Evolutionary conservation across 2,329 filamentous ascomycete species (phyloP), one percentile per base, ranked within the genome.

Genomic region (Penicillium oxalicum): DNA sequence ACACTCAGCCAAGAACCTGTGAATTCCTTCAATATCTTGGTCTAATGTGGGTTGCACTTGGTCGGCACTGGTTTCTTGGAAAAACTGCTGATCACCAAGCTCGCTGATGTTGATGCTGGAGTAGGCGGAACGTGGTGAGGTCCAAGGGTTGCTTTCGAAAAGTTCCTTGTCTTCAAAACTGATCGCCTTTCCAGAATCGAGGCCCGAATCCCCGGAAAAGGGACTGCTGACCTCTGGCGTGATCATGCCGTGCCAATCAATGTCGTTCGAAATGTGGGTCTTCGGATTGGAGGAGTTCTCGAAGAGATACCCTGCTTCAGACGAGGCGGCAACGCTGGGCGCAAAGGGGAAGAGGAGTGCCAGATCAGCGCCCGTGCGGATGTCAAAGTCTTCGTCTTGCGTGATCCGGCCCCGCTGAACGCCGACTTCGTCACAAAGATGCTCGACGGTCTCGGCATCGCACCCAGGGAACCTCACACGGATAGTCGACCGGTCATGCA

Each of bases 401-500:
- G 79, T 74, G 4, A 97, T 80, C 4, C 87, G 73, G 1, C 93
- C 93, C 45, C 89, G 79, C 53, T 84, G 82, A 6, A 98, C 78
- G n/a, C 86, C 87, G 9, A 95, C 78, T 65, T 98, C 93, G 40
- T 88, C 82, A 65, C 91, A 96, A 1, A 98, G 77, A 3, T 78
- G 76, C 63, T 95, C 88, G 0, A 95, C 86, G 0, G 87, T 88
- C 12, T 84, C 81, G 0, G 83, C 83, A 61, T 97, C 91, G 53
- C 93, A 91, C 3, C 93, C 93, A 0, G 91, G 90, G 62, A 98
- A 97, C 28, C 90, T 85, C 2, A 97, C 83, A 32, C 90, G 83
- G 4, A 96, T 72, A 0, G 81, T 79, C 2, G 81, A 81, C 32
- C 78, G 74, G 34, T 80, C 78, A 46, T 88, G 81, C 45, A 95